Percentiles rank a stretch among this genome's conserved stretches.
Conservation (phyloP, 352 stramenopile genomes). For the Elongisporangium anandrum region DNA sequence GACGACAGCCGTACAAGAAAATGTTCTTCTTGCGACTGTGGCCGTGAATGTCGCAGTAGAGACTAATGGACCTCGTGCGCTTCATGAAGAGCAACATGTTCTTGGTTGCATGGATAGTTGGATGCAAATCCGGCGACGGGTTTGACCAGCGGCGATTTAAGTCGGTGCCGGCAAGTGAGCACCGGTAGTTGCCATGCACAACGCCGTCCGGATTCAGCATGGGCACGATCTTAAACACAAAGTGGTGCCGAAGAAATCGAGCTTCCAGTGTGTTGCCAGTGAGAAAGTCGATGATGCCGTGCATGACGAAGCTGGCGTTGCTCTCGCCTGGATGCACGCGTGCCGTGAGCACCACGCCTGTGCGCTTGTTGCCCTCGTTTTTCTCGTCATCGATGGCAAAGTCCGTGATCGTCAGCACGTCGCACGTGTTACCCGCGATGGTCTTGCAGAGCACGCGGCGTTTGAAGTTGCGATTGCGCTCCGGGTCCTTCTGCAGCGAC, state of each 20-base stretch:
- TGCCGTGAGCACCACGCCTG: constrained; percentile 74
- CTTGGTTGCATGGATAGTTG: constrained; percentile 76
- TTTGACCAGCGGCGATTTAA: constrained; percentile 79
- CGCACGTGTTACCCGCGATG: constrained; percentile 80
- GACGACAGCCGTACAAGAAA: constrained; percentile 82
- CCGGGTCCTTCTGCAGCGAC: constrained; percentile 47
- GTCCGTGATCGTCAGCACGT: constrained; percentile 88
- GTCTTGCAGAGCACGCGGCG: constrained; percentile 74
- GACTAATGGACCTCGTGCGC: constrained; percentile 37
- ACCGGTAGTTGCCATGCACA: constrained; percentile 90
- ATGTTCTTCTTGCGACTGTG: constrained; percentile 87
- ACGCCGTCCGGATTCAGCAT: constrained; percentile 94
- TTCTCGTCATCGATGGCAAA: constrained; percentile 53
- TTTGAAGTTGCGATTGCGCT: constrained; percentile 40
- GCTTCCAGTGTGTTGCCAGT: constrained; percentile 67
- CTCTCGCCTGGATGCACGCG: constrained; percentile 88
- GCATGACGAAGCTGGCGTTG: constrained; percentile 88
- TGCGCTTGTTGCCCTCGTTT: constrained; percentile 18
- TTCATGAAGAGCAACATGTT: constrained; percentile 54
- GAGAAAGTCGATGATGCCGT: constrained; percentile 87
- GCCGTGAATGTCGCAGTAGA: constrained; percentile 89
- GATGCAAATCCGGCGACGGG: constrained; percentile 55
- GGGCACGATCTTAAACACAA: constrained; percentile 89
- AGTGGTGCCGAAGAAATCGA: constrained; percentile 67
- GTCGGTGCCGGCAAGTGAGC: constrained; percentile 81